Base-by-base conservation (phyloP, 2,329 filamentous ascomycete genomes). In the Polytolypa hystricis region DNA sequence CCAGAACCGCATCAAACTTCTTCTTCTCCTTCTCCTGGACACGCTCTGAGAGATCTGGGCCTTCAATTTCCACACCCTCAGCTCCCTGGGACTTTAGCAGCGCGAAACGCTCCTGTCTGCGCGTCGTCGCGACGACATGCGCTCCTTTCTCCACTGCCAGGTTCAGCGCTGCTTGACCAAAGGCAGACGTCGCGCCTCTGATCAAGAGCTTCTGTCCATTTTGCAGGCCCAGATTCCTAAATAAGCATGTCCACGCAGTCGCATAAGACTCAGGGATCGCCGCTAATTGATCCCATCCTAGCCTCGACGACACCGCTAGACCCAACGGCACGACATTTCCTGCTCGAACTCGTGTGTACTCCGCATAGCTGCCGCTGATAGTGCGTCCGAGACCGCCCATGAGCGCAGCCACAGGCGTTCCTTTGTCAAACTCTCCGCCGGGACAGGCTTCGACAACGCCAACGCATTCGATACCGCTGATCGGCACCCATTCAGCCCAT, bases 301-400 rank as follows among this genome's bases (percentile, higher is more conserved):
- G 31, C 0, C 38, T 36, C 18, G 44, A 50, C 33, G 50, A 46
- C 4, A 23, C 30, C n/a, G 41, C 8, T n/a, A n/a, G n/a, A 6
- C 30, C 30, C 14, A 58, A 35, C 3, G 23, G 19, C 5, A 58
- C 49, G 3, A 63, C 54, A 39, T 64, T 66, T 2, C 43, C 44
- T 8, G 52, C 48, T 7, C 49, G 49, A 3, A 54, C 57, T 20
- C 47, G 45, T 4, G 57, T 56, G 40, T 53, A 65, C 39, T 65
- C 52, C 12, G 51, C 62, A 45, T 66, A 67, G 2, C 56, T 48
- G 3, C 64, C 64, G 2, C 52, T 51, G 8, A 50, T 47, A 12
- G 39, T 63, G 4, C 62, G 48, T 2, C 64, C 64, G 32, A 67
- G 44, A 1, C 64, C 63, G 8, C 64, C 63, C 64, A 67, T 67